Evolutionary conservation across 1,139 yeast genomes (phyloP).

Genomic region (Kodamaea suecica): DNA sequence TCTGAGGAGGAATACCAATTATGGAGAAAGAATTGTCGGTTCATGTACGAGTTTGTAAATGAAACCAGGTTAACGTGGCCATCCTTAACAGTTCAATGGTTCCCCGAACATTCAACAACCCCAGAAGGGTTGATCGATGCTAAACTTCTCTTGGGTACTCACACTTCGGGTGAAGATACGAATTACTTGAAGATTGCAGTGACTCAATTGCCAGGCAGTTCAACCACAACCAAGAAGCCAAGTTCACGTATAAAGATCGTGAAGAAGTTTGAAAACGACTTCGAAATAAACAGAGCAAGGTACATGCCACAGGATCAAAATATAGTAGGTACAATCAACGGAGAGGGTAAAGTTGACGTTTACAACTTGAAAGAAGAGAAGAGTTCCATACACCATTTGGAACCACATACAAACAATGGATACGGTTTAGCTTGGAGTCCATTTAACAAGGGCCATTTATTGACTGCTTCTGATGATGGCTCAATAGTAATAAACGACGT

Average conservation of each 20-base stretch:
- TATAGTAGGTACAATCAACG: slow-evolving; percentile 74
- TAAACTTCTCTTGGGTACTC: slow-evolving; percentile 72
- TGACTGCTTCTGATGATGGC: slow-evolving; percentile 64
- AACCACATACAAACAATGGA: slow-evolving; percentile 65
- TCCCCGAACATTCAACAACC: slow-evolving; percentile 44
- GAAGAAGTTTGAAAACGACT: slow-evolving; percentile 49
- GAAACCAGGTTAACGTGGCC: slow-evolving; percentile 84
- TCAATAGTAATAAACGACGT: slow-evolving; percentile 60
- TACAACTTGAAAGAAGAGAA: slow-evolving; percentile 45
- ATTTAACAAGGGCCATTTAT: slow-evolving; percentile 43
- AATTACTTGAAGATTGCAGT: slow-evolving; percentile 77
- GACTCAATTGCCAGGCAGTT: slow-evolving; percentile 57
- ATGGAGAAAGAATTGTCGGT: slow-evolving; percentile 78
- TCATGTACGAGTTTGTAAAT: slow-evolving; percentile 76
- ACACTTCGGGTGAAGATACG: slow-evolving; percentile 75
- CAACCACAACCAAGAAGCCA: slow-evolving; percentile 22
- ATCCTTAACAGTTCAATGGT: slow-evolving; percentile 73
- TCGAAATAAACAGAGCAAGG: slow-evolving; percentile 81
- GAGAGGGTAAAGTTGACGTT: slow-evolving; percentile 68
- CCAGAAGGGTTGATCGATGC: slow-evolving; percentile 41
- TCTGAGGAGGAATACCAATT: slow-evolving; percentile 69
- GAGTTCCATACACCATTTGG: slow-evolving; percentile 28
- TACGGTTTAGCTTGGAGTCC: slow-evolving; percentile 71
- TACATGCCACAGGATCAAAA: slow-evolving; percentile 71
- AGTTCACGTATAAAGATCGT: slow-evolving; percentile 57